Evolutionary conservation across 345 rosid genomes (phyloP).

Genomic region (Excoecaria agallocha): DNA sequence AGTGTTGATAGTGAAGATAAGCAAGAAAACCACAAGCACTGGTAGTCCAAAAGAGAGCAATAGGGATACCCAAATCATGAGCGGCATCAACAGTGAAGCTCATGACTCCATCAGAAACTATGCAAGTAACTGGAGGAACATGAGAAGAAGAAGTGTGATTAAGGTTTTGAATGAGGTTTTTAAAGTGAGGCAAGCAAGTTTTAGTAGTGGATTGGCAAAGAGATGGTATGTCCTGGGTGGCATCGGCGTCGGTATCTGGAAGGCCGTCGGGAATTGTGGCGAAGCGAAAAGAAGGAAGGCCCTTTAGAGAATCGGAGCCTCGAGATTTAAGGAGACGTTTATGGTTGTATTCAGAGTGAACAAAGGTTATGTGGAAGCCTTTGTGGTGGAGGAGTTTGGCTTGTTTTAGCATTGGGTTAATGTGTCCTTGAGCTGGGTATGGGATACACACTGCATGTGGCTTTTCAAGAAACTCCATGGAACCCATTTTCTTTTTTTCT

Average conservation of each 20-base stretch:
- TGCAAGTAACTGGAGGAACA: slow-evolving; percentile 21
- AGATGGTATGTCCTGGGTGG: slow-evolving; percentile 18
- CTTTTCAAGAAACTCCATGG: background rate
- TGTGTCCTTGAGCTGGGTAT: slow-evolving; percentile 18
- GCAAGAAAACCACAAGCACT: slow-evolving; percentile 19
- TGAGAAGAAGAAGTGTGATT: slow-evolving; percentile 11
- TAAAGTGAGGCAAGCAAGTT: slow-evolving; percentile 8
- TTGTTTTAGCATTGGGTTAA: slow-evolving; percentile 15
- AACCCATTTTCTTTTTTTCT: slow-evolving; percentile 16
- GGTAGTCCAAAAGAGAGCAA: slow-evolving; percentile 20
- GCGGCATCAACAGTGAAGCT: slow-evolving; percentile 21
- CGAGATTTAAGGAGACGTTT: slow-evolving; percentile 20
- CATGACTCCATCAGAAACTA: slow-evolving; percentile 19
- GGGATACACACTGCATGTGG: slow-evolving; percentile 12
- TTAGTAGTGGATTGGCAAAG: slow-evolving; percentile 15
- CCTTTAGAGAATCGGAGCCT: slow-evolving; percentile 17
- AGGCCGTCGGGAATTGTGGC: slow-evolving; percentile 20
- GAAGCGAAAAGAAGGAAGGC: slow-evolving; percentile 21
- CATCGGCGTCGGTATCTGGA: slow-evolving; percentile 7
- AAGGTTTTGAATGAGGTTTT: background rate
- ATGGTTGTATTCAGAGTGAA: slow-evolving; percentile 13
- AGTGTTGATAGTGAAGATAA: slow-evolving; percentile 4
- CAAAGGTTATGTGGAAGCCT: slow-evolving; percentile 16
- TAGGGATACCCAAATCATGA: slow-evolving; percentile 9
- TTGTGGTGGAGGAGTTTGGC: slow-evolving; percentile 17